phyloP scores from a whole-genome alignment of 2,329 filamentous ascomycete genomes.

The Dothiorella sarmentorum region DNA sequence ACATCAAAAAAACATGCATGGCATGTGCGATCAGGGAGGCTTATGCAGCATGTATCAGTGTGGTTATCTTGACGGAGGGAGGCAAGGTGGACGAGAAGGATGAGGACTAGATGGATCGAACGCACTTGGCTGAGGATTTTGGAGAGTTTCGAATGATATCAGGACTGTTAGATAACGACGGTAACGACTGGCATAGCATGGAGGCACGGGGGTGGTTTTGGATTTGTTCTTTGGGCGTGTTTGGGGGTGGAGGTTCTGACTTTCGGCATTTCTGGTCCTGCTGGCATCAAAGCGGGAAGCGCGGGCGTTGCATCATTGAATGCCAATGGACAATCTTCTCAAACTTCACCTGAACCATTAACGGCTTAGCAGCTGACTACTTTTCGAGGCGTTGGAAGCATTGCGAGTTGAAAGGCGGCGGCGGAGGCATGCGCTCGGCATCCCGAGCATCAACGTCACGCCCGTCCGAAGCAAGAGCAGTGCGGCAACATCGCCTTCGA shows the following conservation, averaged over 20 bases:
- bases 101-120: slow-evolving; percentile 21
- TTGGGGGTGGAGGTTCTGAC: background rate
- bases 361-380: no score
- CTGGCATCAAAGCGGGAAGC: background rate
- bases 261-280: slow-evolving; percentile 5
- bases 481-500: background rate
- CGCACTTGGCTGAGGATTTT: background rate
- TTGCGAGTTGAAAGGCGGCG: background rate
- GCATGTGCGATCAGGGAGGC: slow-evolving; percentile 72
- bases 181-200: slow-evolving; percentile 7
- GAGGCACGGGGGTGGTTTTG: background rate
- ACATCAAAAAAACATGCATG: slow-evolving; percentile 67
- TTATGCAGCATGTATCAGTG: slow-evolving; percentile 68
- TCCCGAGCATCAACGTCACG: slow-evolving; percentile 15
- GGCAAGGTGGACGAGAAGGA: slow-evolving; percentile 46
- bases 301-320: slow-evolving; percentile 1
- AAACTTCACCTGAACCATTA: no score
- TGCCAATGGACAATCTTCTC: no score
- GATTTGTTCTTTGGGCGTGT: background rate
- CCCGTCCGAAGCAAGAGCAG: slow-evolving; percentile 10
- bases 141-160: background rate
- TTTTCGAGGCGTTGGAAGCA: background rate
- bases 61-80: slow-evolving; percentile 61
- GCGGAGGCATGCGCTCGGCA: background rate
- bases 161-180: slow-evolving; percentile 2